Base-by-base conservation (phyloP, 306 rosid species). In the Cucurbita argyrosperma region DNA sequence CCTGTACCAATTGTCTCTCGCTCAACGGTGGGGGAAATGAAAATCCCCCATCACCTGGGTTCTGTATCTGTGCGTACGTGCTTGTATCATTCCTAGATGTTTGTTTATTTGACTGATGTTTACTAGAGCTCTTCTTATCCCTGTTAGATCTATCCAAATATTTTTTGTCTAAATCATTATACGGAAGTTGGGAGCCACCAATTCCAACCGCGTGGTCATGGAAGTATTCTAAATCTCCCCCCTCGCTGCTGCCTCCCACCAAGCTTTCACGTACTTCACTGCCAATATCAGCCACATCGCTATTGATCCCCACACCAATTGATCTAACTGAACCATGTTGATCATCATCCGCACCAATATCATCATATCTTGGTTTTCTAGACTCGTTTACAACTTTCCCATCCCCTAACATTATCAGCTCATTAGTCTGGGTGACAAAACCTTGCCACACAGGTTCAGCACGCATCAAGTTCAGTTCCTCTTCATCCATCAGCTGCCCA, bases 361-460 rank as follows among this genome's bases (percentile, higher is more conserved):
- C 97, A 71, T 85, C 96, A 38, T 83, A 76, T 42, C 76, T 83
- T 26, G 86, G 64, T 83, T 91, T 89, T 58, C 82, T 94, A 74
- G 85, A 72, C 76, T 85, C 91, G 72, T 84, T 87, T 58, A 83
- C 53, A 77, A 77, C 81, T 76, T 85, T 87, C 68, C 91, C 90
- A 83, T 88, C 95, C 70, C 88, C 92, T 68, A 88, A 80, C 88
- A 94, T 79, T 81, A 90, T 65, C 49, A 91, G 88, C 51, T 91
- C 96, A 81, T 88, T 85, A 9, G 88, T 79, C 84, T 89, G 92
- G 80, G 91, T 82, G 65, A 89, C 99, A 89, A 94, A 94, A 35
- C 97, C 97, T 84, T 91, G 97, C 96, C 96, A 91, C 63, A 94
- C 89, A 74, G 97, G 96, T 80, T 89, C 97, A 58, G 92, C 81